Conservation (phyloP, 2,329 filamentous ascomycete species). For the Sporothrix inflata region DNA sequence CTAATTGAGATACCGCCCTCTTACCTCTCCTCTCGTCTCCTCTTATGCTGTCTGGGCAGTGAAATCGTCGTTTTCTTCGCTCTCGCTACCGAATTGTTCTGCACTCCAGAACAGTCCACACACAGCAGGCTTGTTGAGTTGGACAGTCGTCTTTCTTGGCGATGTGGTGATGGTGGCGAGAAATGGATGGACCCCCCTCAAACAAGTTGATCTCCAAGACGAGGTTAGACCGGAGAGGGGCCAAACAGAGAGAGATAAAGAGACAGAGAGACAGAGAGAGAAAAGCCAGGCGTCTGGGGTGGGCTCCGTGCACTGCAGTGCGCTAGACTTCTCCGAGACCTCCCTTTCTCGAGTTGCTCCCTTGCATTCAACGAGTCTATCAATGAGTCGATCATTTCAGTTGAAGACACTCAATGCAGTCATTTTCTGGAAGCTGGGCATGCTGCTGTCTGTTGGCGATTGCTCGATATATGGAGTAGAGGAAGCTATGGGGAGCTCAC, state of each 20-base stretch:
- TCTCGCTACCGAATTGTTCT: background rate
- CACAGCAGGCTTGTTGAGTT: background rate
- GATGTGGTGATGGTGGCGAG: background rate
- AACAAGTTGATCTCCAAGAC: no score
- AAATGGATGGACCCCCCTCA: background rate
- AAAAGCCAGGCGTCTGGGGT: no score
- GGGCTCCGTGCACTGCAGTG: no score
- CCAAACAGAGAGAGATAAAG: no score
- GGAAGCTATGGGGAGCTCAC: background rate
- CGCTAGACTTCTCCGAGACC: no score
- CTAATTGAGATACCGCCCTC: background rate
- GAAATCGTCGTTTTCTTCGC: background rate
- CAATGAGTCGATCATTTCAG: background rate
- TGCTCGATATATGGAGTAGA: no score
- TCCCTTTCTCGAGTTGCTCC: no score
- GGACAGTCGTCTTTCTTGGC: background rate
- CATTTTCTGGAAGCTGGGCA: background rate
- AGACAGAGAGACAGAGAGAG: no score
- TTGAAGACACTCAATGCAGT: background rate
- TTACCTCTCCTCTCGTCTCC: background rate
- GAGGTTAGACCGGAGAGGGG: no score
- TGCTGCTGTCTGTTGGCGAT: no score
- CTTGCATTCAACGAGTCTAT: no score
- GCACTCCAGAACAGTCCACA: background rate
- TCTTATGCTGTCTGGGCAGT: background rate